These are phyloP conservation scores for Wickerhamomyces strasburgensis DNA, from an alignment of 805 yeast species.

Conservation along the genomic window DNA sequence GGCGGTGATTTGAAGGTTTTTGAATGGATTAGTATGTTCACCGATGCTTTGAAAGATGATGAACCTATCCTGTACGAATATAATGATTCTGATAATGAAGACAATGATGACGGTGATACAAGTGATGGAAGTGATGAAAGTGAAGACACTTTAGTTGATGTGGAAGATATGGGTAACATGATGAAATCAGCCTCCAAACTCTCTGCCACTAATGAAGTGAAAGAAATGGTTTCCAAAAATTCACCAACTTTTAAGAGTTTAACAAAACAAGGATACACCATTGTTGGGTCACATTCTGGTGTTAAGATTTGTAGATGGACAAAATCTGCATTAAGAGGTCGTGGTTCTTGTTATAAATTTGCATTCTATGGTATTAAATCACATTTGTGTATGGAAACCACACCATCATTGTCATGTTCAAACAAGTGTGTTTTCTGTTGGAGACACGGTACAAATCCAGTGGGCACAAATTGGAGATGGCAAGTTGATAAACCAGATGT, in stretches of 20 bases:
- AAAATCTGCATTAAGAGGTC: conserved; percentile 85
- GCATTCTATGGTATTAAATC: conserved; percentile 89
- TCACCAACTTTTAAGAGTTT: conserved; percentile 85
- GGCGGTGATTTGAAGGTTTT: conserved; percentile 53
- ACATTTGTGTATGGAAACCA: conserved; percentile 93
- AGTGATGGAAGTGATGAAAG: conserved; percentile 25
- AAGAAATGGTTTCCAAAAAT: conserved; percentile 85
- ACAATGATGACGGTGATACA: conserved; percentile 29
- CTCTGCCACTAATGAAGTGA: conserved; percentile 30
- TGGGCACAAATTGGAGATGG: conserved; percentile 96
- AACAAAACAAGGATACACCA: conserved; percentile 90
- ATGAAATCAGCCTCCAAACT: conserved; percentile 14
- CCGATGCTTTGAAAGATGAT: conserved; percentile 59
- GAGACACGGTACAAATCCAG: conserved; percentile 97
- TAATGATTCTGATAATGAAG: conserved; percentile 52
- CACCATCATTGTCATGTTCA: conserved; percentile 90
- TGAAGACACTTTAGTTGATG: conserved; percentile 57
- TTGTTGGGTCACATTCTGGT: conserved; percentile 92
- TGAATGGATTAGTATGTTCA: conserved; percentile 64
- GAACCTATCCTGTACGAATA: conserved; percentile 62
- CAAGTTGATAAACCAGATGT: conserved; percentile 86
- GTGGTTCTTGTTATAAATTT: conserved; percentile 91
- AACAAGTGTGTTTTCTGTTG: conserved; percentile 95
- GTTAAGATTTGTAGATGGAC: conserved; percentile 97
- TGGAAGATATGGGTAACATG: conserved; percentile 78